Conservation (phyloP, 2,329 filamentous ascomycete genomes). For the Venturia nashicola region DNA sequence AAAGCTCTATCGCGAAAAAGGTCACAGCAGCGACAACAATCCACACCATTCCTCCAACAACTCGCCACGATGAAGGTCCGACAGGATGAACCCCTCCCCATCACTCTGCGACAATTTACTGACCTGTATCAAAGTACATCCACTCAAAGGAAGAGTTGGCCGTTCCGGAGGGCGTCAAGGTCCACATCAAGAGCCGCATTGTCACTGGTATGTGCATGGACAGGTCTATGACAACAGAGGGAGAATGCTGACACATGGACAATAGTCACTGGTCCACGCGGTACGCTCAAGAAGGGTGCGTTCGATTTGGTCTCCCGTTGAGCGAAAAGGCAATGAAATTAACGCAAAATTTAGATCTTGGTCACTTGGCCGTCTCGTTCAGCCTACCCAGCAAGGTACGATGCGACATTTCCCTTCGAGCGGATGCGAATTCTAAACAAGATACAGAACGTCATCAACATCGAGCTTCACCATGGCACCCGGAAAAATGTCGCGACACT, state of each 20-base stretch:
- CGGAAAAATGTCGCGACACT: slow-evolving; percentile 85
- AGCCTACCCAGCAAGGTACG: slow-evolving; percentile 55
- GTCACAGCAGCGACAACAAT: not conserved
- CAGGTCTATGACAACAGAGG: not conserved
- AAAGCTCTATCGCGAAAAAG: not conserved
- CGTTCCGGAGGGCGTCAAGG: slow-evolving; percentile 96
- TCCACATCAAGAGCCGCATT: slow-evolving; percentile 90
- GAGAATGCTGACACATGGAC: not conserved
- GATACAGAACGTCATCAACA: slow-evolving; percentile 61
- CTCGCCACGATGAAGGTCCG: not conserved
- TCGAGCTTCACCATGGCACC: slow-evolving; percentile 96
- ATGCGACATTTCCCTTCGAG: not conserved
- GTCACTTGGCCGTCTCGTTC: slow-evolving; percentile 95
- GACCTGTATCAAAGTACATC: slow-evolving; percentile 96
- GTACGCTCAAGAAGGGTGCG: slow-evolving; percentile 76
- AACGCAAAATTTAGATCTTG: slow-evolving; percentile 45
- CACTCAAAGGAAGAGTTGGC: slow-evolving; percentile 92
- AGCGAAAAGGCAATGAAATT: not conserved
- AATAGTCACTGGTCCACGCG: slow-evolving; percentile 86
- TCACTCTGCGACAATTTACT: not conserved
- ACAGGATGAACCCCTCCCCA: not conserved
- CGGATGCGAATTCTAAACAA: not conserved
- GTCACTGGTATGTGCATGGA: slow-evolving; percentile 78
- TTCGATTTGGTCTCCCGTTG: not conserved
- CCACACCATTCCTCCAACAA: slow-evolving; percentile 12